Percentiles rank a stretch among this genome's conserved stretches.
phyloP scores from a whole-genome alignment of 495 filamentous ascomycete species.

The Hyaloscypha finlandica region DNA sequence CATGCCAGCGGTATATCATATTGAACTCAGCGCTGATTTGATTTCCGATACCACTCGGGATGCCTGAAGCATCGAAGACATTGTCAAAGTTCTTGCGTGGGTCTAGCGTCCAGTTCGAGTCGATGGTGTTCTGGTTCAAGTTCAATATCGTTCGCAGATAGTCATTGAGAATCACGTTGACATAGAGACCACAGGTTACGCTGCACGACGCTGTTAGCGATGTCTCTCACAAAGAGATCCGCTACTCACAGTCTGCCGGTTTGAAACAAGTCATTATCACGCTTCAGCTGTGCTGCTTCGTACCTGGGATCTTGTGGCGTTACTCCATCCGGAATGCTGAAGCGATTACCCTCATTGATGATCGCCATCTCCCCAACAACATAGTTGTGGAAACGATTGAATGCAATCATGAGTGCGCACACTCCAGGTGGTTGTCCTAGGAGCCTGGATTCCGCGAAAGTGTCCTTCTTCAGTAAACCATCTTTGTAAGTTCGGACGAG shows the following conservation, averaged over 20 bases:
- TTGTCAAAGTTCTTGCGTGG: slow-evolving; percentile 58
- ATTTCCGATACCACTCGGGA: slow-evolving; percentile 62
- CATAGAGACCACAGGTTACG: slow-evolving; percentile 77
- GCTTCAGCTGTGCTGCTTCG: slow-evolving; percentile 56
- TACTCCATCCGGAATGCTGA: slow-evolving; percentile 53
- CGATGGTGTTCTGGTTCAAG: slow-evolving; percentile 60
- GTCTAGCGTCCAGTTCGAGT: slow-evolving; percentile 69
- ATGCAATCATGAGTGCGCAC: slow-evolving; percentile 70
- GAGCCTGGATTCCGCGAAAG: slow-evolving; percentile 72
- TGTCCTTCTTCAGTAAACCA: slow-evolving; percentile 81
- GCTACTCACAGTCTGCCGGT: slow-evolving; percentile 51
- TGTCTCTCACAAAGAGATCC: not conserved
- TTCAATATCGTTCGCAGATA: slow-evolving; percentile 85
- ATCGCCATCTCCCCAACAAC: slow-evolving; percentile 57
- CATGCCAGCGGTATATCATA: slow-evolving; percentile 75
- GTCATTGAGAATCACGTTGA: slow-evolving; percentile 80
- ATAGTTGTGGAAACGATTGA: slow-evolving; percentile 80
- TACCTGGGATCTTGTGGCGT: slow-evolving; percentile 38
- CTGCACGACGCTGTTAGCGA: slow-evolving; percentile 29
- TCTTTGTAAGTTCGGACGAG: slow-evolving; percentile 74
- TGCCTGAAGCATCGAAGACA: not conserved
- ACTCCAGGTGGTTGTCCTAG: slow-evolving; percentile 84
- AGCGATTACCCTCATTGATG: slow-evolving; percentile 70
- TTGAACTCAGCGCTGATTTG: slow-evolving; percentile 77
- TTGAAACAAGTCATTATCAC: slow-evolving; percentile 85